Evolutionary conservation across 2,329 filamentous ascomycete genomes (phyloP).

Genomic region (Fusarium sp.): DNA sequence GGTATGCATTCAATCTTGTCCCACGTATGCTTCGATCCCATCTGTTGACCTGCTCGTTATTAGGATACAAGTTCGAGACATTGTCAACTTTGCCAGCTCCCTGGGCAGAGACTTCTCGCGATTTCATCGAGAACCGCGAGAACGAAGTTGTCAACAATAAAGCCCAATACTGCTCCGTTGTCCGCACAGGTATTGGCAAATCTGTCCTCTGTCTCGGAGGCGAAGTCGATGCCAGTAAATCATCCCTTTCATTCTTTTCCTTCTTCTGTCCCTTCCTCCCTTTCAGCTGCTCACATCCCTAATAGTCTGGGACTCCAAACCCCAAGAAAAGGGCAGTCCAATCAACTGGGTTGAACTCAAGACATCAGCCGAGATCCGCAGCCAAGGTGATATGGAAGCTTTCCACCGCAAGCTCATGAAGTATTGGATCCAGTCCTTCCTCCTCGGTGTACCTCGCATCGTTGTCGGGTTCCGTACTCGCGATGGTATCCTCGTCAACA

Average conservation of each 20-base stretch:
- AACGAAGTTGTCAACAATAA: conserved; percentile 85
- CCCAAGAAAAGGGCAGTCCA: conserved; percentile 73
- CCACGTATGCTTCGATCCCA: background rate
- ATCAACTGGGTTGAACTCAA: conserved; percentile 97
- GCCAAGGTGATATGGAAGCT: conserved; percentile 77
- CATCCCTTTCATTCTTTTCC: background rate
- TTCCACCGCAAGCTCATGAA: conserved; percentile 94
- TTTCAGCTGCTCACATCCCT: conserved; percentile 6
- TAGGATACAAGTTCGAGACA: conserved; percentile 97
- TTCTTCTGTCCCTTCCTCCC: background rate
- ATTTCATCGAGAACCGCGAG: conserved; percentile 84
- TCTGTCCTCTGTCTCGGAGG: conserved; percentile 85
- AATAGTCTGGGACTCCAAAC: conserved; percentile 87
- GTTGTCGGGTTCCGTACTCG: conserved; percentile 88
- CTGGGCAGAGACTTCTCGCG: conserved; percentile 81
- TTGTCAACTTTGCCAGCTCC: conserved; percentile 81
- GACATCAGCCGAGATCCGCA: conserved; percentile 82
- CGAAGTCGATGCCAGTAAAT: conserved; percentile 89
- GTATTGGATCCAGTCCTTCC: conserved; percentile 97
- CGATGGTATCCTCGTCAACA: conserved; percentile 77
- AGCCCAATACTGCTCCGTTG: conserved; percentile 95
- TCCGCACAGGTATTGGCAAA: conserved; percentile 87
- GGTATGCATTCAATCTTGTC: conserved; percentile 64
- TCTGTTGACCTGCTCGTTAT: background rate
- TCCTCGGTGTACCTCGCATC: conserved; percentile 92